Conservation (phyloP, 2,329 filamentous ascomycete genomes). For the Trichoderma gracile region DNA sequence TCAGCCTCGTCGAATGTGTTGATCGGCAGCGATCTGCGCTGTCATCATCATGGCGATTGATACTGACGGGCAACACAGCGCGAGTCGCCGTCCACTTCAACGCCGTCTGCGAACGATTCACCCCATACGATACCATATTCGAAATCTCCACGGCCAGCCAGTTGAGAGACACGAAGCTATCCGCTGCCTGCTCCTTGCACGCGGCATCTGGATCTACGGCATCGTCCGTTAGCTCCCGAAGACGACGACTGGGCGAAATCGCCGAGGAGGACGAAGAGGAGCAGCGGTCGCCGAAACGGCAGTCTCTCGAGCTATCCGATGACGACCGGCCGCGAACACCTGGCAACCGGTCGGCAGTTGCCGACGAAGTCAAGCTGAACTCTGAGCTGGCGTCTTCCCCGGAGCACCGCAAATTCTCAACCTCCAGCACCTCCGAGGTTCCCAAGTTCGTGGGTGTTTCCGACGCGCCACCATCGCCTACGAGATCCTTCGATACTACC, state of each 20-base stretch:
- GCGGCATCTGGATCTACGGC: conserved; percentile 83
- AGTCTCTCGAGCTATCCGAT: conserved; percentile 53
- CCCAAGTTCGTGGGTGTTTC: conserved; percentile 53
- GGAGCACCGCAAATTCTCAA: conserved; percentile 51
- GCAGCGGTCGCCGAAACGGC: conserved; percentile 57
- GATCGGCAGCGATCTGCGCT: conserved; percentile 13
- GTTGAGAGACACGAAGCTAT: conserved; percentile 83
- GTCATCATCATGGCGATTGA: not conserved
- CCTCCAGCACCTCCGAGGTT: conserved; percentile 49
- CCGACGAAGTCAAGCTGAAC: conserved; percentile 51
- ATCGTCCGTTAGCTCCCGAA: conserved; percentile 78
- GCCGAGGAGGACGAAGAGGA: conserved; percentile 89
- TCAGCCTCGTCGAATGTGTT: conserved; percentile 5
- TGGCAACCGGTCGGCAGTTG: conserved; percentile 29
- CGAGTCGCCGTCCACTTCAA: conserved; percentile 76
- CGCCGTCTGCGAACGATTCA: conserved; percentile 69
- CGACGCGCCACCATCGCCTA: conserved; percentile 48
- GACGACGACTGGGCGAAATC: conserved; percentile 83
- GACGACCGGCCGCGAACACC: conserved; percentile 36
- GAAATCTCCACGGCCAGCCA: conserved; percentile 73
- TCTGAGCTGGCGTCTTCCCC: conserved; percentile 53
- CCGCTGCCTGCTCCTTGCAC: conserved; percentile 84
- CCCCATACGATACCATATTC: conserved; percentile 84
- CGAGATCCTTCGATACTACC: conserved; percentile 47
- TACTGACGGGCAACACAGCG: conserved; percentile 53